These are phyloP conservation scores for Canna indica DNA, from an alignment of 176 grass and related monocot species.

Conservation along the genomic window DNA sequence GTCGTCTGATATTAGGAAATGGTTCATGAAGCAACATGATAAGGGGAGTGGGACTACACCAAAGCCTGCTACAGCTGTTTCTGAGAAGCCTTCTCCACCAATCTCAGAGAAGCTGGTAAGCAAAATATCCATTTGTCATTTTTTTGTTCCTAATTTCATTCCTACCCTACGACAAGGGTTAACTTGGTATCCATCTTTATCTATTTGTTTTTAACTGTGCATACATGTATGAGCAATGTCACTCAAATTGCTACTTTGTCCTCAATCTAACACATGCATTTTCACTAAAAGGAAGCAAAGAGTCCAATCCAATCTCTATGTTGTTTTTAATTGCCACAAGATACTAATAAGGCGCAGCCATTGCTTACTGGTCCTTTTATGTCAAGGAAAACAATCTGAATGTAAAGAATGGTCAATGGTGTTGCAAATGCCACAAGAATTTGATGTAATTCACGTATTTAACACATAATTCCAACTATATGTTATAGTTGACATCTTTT, in stretches of 20 bases:
- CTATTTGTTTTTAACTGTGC: too few species aligned
- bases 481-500: background rate
- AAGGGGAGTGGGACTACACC: constrained; percentile 29
- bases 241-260: background rate
- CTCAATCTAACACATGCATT: background rate
- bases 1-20: constrained; percentile 95
- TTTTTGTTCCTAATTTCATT: background rate
- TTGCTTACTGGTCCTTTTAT: background rate
- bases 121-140: background rate
- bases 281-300: background rate
- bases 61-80: constrained; percentile 14
- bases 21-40: constrained; percentile 90
- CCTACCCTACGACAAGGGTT: background rate
- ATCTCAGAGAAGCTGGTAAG: constrained; percentile 43
- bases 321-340: background rate
- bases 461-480: background rate
- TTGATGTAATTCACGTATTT: background rate
- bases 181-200: background rate
- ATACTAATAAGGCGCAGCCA: too few species aligned
- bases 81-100: constrained; percentile 49
- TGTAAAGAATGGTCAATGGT: background rate
- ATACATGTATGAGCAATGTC: background rate
- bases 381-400: too few species aligned
- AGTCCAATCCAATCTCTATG: too few species aligned
- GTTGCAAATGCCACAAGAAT: background rate